Conservation (phyloP, 352 stramenopile species). For the Phytophthora sansomeana region DNA sequence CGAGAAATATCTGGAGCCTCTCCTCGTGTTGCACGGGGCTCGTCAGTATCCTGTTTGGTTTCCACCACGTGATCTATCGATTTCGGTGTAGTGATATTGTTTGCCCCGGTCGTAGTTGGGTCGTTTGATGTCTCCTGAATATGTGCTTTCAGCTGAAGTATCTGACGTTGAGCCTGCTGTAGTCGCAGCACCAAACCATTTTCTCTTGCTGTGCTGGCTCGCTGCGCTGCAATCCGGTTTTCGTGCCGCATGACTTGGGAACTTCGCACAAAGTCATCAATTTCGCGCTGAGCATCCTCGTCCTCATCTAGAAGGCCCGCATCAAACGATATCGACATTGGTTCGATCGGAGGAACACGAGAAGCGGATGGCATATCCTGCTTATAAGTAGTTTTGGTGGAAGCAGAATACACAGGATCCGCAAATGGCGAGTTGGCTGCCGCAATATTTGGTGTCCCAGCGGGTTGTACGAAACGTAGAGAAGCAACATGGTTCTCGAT, state of each 20-base stretch:
- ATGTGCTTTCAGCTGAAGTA: constrained; percentile 71
- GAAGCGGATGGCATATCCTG: neutral
- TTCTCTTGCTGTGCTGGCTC: constrained; percentile 59
- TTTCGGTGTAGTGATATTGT: neutral
- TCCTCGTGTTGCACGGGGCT: neutral
- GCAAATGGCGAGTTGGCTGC: constrained; percentile 13
- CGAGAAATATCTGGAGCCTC: constrained; percentile 9
- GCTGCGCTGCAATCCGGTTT: constrained; percentile 29
- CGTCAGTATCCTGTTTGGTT: constrained; percentile 1
- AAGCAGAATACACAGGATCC: constrained; percentile 27
- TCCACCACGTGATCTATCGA: neutral
- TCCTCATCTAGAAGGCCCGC: constrained; percentile 42
- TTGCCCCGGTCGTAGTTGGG: neutral
- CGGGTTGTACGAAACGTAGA: constrained; percentile 37
- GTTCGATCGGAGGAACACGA: constrained; percentile 18
- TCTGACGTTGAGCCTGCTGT: constrained; percentile 77
- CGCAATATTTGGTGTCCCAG: constrained; percentile 6
- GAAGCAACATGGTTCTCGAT: constrained; percentile 48
- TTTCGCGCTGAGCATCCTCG: constrained; percentile 50
- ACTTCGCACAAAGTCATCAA: constrained; percentile 60
- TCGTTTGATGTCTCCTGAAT: constrained; percentile 45
- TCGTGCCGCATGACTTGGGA: constrained; percentile 49
- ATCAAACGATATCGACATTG: constrained; percentile 37
- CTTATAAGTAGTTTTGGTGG: constrained; percentile 4
- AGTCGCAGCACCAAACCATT: constrained; percentile 67